Evolutionary conservation across 768 basidiomycete species (phyloP).

Genomic region (Mycena rosella): DNA sequence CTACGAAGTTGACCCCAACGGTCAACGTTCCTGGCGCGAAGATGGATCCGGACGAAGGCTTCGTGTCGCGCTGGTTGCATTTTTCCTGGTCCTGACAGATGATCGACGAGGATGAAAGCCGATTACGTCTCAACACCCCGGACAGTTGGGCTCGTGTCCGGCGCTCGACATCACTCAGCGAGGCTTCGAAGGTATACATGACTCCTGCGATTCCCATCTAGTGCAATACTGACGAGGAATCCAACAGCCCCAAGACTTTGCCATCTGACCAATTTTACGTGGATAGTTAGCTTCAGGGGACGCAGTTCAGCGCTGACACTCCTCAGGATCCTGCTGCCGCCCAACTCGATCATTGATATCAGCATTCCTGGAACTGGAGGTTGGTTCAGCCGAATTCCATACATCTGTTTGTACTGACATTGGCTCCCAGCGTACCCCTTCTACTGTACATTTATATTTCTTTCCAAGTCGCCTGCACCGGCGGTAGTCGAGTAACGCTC

Average conservation of each 20-base stretch:
- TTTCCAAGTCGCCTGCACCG: too few relatives aligned
- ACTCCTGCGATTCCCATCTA: too few relatives aligned
- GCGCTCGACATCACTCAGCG: constrained; percentile 30
- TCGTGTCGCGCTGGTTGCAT: constrained; percentile 43
- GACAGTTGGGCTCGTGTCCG: constrained; percentile 31
- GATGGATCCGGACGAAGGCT: constrained; percentile 42
- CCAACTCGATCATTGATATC: constrained; percentile 27
- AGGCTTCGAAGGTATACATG: neutral
- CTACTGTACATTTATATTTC: constrained; percentile 30
- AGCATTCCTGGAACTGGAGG: constrained; percentile 26
- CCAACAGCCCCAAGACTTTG: constrained; percentile 2
- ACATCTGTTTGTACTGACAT: constrained; percentile 1
- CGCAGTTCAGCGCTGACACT: too few relatives aligned
- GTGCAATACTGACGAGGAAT: neutral
- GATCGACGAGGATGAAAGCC: constrained; percentile 2
- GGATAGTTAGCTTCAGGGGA: too few relatives aligned
- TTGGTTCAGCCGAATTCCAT: neutral
- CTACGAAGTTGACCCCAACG: constrained; percentile 51
- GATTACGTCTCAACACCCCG: constrained; percentile 30
- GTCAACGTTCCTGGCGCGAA: constrained; percentile 39
- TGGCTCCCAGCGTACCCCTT: constrained; percentile 38
- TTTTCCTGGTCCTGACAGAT: neutral
- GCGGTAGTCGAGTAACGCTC: constrained; percentile 32
- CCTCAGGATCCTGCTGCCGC: constrained; percentile 6
- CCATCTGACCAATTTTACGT: constrained; percentile 18